Evolutionary conservation across 768 basidiomycete genomes (phyloP), one percentile per base, ranked within the genome.

Genomic region (Trametes coccinea): DNA sequence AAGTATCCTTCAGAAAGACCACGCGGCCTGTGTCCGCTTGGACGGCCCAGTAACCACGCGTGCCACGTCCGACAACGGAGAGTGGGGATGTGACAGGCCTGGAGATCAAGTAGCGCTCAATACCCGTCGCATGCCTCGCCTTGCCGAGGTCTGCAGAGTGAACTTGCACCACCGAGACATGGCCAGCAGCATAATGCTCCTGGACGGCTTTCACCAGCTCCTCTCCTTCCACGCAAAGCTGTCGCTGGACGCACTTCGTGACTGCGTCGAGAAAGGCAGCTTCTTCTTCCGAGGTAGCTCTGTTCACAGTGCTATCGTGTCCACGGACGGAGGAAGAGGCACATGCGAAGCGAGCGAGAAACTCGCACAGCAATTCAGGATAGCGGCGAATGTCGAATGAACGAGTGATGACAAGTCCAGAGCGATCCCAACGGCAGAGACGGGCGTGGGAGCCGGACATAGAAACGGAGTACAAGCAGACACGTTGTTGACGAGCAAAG

Each of bases 371-470:
- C 0, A 62, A 17, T 14, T 63, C 52, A 8, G 66, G 62, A 1
- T 71, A n/a, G 6, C 66, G 9, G 0, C 59, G 49, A 39, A 69
- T 72, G 55, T 73, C 59, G 65, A 77, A 74, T 0, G 51, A 27
- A 14, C 58, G 53, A 0, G 73, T 64, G 5, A 75, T 73, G 16
- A 77, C 61, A 3, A 64, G 67, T 2, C 72, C 77, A 4, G 72
- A 59, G 5, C 75, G 68, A 55, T 78, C 77, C 61, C 69, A 67
- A 3, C 71, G 68, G 31, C 78, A 65, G 37, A 78, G 56, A 3
- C 75, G 70, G 4, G 65, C 73, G 22, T 49, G 56, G 0, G 65
- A 62, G 39, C 69, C 68, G 17, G 47, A 66, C 34, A 78, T 63
- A 17, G 65, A 68, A 37, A 77, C 45, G 0, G 71, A 62, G 64